Percentiles rank a stretch among this genome's conserved stretches.
phyloP scores from a whole-genome alignment of 2,329 filamentous ascomycete species.

The Diaporthe nobilis region DNA sequence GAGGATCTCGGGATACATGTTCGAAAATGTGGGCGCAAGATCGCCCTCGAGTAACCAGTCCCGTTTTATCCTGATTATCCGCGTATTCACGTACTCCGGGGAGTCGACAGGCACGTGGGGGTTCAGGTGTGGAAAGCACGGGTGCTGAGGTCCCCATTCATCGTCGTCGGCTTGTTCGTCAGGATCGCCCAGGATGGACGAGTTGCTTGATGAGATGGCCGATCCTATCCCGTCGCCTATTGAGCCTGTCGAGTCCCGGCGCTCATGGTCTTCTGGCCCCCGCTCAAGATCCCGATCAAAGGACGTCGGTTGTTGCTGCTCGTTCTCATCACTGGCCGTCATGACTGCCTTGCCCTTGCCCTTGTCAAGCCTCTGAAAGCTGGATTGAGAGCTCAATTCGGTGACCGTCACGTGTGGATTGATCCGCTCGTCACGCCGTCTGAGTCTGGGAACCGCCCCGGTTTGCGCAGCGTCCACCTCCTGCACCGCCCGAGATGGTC shows the following conservation, averaged over 20 bases:
- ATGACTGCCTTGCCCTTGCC: conserved; percentile 67
- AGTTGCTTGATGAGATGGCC: conserved; percentile 68
- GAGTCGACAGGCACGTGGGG: conserved; percentile 88
- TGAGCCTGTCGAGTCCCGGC: conserved; percentile 63
- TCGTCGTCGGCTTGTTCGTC: conserved; percentile 78
- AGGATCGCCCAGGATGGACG: conserved; percentile 73
- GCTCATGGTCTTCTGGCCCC: conserved; percentile 62
- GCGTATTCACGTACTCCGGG: conserved; percentile 80
- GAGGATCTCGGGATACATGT: conserved; percentile 95
- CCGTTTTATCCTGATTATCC: conserved; percentile 90
- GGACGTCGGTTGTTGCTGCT: conserved; percentile 48
- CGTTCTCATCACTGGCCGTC: conserved; percentile 52
- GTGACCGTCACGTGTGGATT: conserved; percentile 20
- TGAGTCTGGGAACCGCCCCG: conserved; percentile 45
- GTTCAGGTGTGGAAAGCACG: conserved; percentile 94
- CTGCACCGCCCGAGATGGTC: conserved; percentile 40
- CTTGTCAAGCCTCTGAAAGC: conserved; percentile 53
- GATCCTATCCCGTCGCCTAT: conserved; percentile 67
- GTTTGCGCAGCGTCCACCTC: conserved; percentile 48
- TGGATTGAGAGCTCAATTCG: background rate
- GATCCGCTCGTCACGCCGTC: conserved; percentile 24
- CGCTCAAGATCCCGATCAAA: conserved; percentile 69
- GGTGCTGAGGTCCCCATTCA: conserved; percentile 93
- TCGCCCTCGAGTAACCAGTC: conserved; percentile 95
- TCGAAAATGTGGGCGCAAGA: conserved; percentile 92